Base-by-base conservation (phyloP, 1,284 basidiomycete species). In the Ustilago tritici region DNA sequence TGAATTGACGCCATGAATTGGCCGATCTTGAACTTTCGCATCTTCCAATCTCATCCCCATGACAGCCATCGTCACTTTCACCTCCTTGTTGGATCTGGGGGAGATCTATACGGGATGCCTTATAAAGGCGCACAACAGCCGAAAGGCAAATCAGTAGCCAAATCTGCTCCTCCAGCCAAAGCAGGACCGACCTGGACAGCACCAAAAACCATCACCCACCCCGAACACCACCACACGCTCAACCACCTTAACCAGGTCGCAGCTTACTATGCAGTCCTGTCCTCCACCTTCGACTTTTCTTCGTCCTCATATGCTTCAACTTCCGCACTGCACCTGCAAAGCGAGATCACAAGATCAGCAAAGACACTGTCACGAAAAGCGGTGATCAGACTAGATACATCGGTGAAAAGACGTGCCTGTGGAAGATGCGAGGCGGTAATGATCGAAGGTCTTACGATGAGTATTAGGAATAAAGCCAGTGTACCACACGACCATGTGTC, bases 171-270 rank as follows among this genome's bases (percentile, higher is more conserved):
- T 10, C 2, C 57, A 17, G 1, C 35, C 17, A 60, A 56, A 34
- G 2, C 54, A 1, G 52, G 46, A 1, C 47, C 69, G 6, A 40
- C 59, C 4, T 76, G 65, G 74, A 53, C 47, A 17, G 50, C 63
- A 38, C 74, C 69, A 3, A 71, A 69, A 54, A n/a, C 69, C 11
- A 65, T 76, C 53, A 62, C 59, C 1, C 61, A 76, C 49, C 74
- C 74, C 0, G 74, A 76, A 40, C 74, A 76, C 38, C 74, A 76
- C 19, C 74, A 76, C 31, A 76, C 74, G 14, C 65, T 76, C 46
- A 76, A 71, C 41, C 74, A 76, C 47, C 63, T 76, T 32, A 23
- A 63, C 15, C 74, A 76, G 35, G 74, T 76, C 0, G 69, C 74
- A 6, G 56, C 69, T 1, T 76, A 65, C 56, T 76, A 76, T 59